Base-by-base conservation (phyloP, 371 early-diverging fungal genomes). In the Batrachochytrium dendrobatidis region DNA sequence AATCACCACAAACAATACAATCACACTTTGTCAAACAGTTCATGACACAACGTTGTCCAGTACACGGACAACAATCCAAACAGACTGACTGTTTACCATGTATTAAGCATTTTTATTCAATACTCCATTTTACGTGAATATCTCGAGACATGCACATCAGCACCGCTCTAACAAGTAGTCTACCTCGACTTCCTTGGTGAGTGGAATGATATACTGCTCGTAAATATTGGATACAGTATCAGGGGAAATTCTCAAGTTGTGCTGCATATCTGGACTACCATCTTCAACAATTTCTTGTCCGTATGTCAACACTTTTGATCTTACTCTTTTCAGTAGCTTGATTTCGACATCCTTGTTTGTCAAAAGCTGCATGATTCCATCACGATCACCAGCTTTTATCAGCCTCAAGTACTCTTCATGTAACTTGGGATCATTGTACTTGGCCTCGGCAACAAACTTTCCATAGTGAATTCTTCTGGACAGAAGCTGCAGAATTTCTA, bases 361-460 rank as follows among this genome's bases (percentile, higher is more conserved):
- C 34, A 97, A 72, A 22, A 93, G 80, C 24, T 59, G 66, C 68
- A 87, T 81, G 58, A 95, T 85, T 5, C 83, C 89, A 22, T 84
- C 80, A 24, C 86, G 70, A 56, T 97, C 91, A 52, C 82, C 70
- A 34, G 73, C 73, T 51, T 81, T 65, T 55, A 95, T 94, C n/a
- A 90, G 70, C n/a, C 73, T 69, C n/a, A 88, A 86, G 66, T 94
- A 95, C 59, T 81, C 76, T 33, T 83, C 80, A 57, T 85, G 88
- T 22, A 75, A 51, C 30, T 60, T 53, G 5, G 90, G 89, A 66
- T 89, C 88, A 64, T 80, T 82, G 72, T 92, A 97, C 72, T 95
- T 95, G 29, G 93, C 86, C 68, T 97, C 98, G 26, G 95, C 95
- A 46, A 94, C 89, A 62, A 91, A 95, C 74, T 95, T 95, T 86